phyloP scores from a whole-genome alignment of 768 basidiomycete genomes.

The Phanerochaete sordida region DNA sequence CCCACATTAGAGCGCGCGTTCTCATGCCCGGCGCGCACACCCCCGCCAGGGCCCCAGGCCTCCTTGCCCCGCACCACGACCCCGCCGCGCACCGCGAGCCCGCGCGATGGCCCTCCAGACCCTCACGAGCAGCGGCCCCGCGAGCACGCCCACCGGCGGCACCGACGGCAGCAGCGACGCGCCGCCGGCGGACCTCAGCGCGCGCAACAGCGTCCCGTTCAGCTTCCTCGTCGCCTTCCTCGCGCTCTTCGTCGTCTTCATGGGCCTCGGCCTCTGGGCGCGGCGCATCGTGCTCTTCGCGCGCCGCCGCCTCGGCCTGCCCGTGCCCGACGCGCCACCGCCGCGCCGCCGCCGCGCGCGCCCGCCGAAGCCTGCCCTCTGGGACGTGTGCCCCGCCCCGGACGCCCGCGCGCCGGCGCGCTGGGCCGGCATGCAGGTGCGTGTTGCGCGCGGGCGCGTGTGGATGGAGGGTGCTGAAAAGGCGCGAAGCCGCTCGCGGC shows the following conservation, averaged over 20 bases:
- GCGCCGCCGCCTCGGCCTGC: constrained; percentile 18
- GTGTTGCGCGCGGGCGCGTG: not conserved
- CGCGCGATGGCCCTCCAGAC: constrained; percentile 10
- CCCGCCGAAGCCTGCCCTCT: constrained; percentile 16
- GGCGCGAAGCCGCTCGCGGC: constrained; percentile 6
- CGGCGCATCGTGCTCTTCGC: constrained; percentile 19
- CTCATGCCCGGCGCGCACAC: not conserved
- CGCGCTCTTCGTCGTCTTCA: constrained; percentile 27
- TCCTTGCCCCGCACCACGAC: not conserved
- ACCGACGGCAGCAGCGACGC: not conserved
- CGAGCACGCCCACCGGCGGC: not conserved
- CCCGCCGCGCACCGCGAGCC: not conserved
- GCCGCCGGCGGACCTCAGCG: constrained; percentile 2
- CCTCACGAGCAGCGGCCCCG: too few species aligned
- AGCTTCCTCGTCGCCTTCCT: constrained; percentile 29
- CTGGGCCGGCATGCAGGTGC: constrained; percentile 18
- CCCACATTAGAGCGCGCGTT: not conserved
- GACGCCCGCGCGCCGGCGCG: not conserved
- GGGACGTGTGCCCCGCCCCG: constrained; percentile 21
- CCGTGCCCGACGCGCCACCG: not conserved
- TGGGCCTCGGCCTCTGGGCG: constrained; percentile 26
- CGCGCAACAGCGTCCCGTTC: constrained; percentile 23
- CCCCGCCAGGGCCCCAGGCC: not conserved
- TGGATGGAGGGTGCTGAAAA: not conserved
- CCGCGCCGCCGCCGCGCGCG: not conserved